Percentiles rank a stretch among this genome's conserved stretches.
These are phyloP conservation scores for Arthrobotrys pseudoclavata DNA, from an alignment of 2,329 filamentous ascomycete species.

Conservation along the genomic window DNA sequence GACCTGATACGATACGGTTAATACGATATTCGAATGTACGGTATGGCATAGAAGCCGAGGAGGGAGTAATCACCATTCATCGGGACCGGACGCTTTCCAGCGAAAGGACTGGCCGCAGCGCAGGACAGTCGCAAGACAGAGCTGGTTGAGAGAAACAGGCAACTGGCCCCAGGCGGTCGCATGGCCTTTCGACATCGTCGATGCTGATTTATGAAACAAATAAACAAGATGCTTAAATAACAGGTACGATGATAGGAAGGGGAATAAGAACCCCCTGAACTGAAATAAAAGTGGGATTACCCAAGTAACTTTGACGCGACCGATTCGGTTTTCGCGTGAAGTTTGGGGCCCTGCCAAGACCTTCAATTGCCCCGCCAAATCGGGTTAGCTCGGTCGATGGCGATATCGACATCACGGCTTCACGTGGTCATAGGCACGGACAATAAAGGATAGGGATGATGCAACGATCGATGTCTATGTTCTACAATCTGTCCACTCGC, in stretches of 20 bases:
- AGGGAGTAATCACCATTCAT: slow-evolving; percentile 80
- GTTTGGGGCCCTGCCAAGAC: slow-evolving; percentile 53
- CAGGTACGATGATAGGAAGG: too few relatives aligned
- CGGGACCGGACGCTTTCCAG: slow-evolving; percentile 84
- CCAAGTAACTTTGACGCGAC: slow-evolving; percentile 17
- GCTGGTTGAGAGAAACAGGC: slow-evolving; percentile 83
- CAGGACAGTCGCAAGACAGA: slow-evolving; percentile 94
- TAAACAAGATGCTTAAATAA: too few relatives aligned
- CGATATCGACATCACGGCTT: not conserved
- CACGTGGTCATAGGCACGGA: not conserved
- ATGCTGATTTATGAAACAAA: not conserved
- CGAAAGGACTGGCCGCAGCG: slow-evolving; percentile 97
- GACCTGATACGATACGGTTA: slow-evolving; percentile 70
- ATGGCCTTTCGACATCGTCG: slow-evolving; percentile 37
- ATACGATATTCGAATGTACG: too few relatives aligned
- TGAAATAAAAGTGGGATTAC: not conserved
- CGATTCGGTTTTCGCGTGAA: slow-evolving; percentile 45
- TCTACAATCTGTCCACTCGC: not conserved
- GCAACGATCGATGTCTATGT: not conserved
- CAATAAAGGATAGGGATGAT: not conserved
- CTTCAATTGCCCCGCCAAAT: slow-evolving; percentile 43
- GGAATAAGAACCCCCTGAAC: slow-evolving; percentile 23
- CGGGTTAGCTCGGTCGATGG: slow-evolving; percentile 31
- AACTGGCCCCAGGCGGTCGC: slow-evolving; percentile 82
- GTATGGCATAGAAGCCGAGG: too few relatives aligned